Percentiles rank a stretch among this genome's conserved stretches.
Evolutionary conservation across 2,329 filamentous ascomycete genomes (phyloP).

Genomic region (Podosphaera leucotricha): DNA sequence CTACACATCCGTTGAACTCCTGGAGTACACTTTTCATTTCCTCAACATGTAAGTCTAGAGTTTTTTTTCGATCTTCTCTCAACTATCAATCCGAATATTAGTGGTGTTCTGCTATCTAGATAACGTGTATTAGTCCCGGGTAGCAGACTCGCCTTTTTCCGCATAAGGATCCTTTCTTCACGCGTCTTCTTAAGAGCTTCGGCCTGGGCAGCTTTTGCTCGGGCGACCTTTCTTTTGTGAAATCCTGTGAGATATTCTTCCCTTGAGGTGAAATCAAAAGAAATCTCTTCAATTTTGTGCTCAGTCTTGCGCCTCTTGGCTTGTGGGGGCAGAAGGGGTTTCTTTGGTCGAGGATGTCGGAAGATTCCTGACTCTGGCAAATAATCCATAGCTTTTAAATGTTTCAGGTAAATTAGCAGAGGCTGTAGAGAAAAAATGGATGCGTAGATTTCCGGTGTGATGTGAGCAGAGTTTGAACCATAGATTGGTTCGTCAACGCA

Average conservation of each 20-base stretch:
- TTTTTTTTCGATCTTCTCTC: slow-evolving; percentile 57
- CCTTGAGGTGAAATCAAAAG: slow-evolving; percentile 58
- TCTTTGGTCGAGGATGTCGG: slow-evolving; percentile 33
- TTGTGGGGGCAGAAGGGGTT: slow-evolving; percentile 29
- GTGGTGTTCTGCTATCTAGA: neutral
- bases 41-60: slow-evolving; percentile 61
- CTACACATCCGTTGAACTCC: slow-evolving; percentile 22
- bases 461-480: neutral
- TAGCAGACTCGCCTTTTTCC: slow-evolving; percentile 41
- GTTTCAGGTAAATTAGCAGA: too few species aligned
- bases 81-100: slow-evolving; percentile 29
- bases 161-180: slow-evolving; percentile 48
- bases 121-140: neutral
- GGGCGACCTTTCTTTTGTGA: slow-evolving; percentile 78
- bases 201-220: slow-evolving; percentile 67
- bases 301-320: slow-evolving; percentile 41
- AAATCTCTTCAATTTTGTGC: slow-evolving; percentile 48
- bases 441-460: too few species aligned
- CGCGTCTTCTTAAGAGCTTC: slow-evolving; percentile 52
- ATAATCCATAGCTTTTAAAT: neutral
- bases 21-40: slow-evolving; percentile 36
- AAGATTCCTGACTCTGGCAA: slow-evolving; percentile 20
- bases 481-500: neutral
- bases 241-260: slow-evolving; percentile 85
- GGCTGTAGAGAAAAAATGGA: too few species aligned